phyloP scores from a whole-genome alignment of 768 basidiomycete species.

The Mrakia frigida region DNA sequence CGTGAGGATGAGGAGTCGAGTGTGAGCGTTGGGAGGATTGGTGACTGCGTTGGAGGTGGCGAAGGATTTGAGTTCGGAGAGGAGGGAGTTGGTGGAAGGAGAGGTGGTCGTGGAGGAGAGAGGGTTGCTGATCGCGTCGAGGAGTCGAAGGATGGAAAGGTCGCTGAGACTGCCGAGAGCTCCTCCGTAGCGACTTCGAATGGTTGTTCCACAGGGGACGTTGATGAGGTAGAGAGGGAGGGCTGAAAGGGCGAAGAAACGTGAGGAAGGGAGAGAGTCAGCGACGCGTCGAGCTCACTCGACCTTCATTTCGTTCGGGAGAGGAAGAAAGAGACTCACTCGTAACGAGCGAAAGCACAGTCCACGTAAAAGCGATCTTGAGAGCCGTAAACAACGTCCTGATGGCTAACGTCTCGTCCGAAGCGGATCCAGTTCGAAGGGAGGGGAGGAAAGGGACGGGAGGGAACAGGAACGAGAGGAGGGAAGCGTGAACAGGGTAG shows the following conservation, averaged over 20 bases:
- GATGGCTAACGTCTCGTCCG: not conserved
- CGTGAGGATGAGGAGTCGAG: constrained; percentile 16
- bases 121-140: constrained; percentile 12
- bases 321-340: not conserved
- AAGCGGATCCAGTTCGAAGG: not conserved
- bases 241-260: not conserved
- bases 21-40: constrained; percentile 10
- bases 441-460: constrained; percentile 19
- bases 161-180: constrained; percentile 1
- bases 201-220: not conserved
- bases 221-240: constrained; percentile 7
- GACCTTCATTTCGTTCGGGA: not conserved
- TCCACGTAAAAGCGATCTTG: constrained; percentile 11
- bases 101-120: not conserved
- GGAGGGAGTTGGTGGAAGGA: not conserved
- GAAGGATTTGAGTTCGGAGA: not conserved
- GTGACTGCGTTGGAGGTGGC: not conserved
- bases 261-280: not conserved
- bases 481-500: not conserved
- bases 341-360: constrained; percentile 4
- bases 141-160: constrained; percentile 10
- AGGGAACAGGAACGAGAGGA: constrained; percentile 17
- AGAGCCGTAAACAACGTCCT: not conserved
- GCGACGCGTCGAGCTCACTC: not conserved
- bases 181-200: constrained; percentile 12